Base-by-base conservation (phyloP, 345 rosid genomes). In the Camelina sativa region DNA sequence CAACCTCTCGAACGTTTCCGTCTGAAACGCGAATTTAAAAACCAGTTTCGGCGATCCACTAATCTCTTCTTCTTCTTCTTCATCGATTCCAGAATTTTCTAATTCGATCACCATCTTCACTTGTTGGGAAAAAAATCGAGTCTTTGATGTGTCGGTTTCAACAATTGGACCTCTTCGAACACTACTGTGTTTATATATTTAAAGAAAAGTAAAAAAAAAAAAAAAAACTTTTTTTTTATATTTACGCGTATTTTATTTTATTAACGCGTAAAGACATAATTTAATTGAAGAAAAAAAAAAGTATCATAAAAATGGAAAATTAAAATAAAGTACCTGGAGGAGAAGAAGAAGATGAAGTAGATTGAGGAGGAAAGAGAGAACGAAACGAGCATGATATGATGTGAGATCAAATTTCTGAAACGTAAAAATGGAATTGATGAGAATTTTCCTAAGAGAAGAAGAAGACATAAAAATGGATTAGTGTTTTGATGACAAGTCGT, bases 11-110 rank as follows among this genome's bases (percentile, higher is more conserved):
- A 73, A 82, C 16, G 85, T 84, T 69, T 81, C 89, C 8, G 84
- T 84, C 71, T 83, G 96, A 72, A 82, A 94, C 76, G 89, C 76
- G 84, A 94, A 94, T 65, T 92, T 86, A 79, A 90, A 85, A 68
- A 81, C 55, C 51, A 83, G 74, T 20, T 85, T 80, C 11, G 93
- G 80, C 3, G 83, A 58, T n/a, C 84, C 86, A 9, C 58, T 75
- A 37, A 71, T 82, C 22, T 76, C 68, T 20, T 48, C 41, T 76
- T 76, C 67, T 19, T 48, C 41, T 76, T 82, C 32, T 34, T 34
- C 37, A 34, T 62, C 78, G 41, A 56, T 46, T 23, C 50, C 3
- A 1, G 17, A 35, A 30, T 73, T 43, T 44, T 64, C 72, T 4
- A 12, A 66, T 34, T 66, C 62, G 11, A 51, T n/a, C 80, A 71